These are phyloP conservation scores for Lachnellula arida DNA, from an alignment of 2,329 filamentous ascomycete species.

Conservation along the genomic window DNA sequence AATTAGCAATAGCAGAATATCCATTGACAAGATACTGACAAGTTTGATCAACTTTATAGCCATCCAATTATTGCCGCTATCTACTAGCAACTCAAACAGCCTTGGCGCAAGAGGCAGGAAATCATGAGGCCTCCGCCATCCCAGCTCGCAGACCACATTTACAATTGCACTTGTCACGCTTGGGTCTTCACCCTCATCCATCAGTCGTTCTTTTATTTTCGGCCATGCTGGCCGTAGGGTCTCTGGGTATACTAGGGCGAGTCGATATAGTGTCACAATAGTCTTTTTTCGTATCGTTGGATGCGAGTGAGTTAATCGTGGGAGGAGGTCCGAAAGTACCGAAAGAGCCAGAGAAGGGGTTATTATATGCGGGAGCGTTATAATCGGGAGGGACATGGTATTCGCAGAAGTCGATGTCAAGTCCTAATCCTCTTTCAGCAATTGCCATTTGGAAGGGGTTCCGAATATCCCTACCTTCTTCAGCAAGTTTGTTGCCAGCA, in stretches of 20 bases:
- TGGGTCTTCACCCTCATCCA: slow-evolving; percentile 84
- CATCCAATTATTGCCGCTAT: slow-evolving; percentile 98
- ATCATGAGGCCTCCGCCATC: slow-evolving; percentile 89
- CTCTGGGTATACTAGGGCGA: slow-evolving; percentile 95
- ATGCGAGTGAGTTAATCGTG: slow-evolving; percentile 80
- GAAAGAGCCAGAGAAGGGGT: slow-evolving; percentile 90
- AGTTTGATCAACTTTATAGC: slow-evolving; percentile 98
- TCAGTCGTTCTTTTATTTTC: slow-evolving; percentile 89
- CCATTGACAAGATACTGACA: slow-evolving; percentile 44
- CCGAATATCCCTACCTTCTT: slow-evolving; percentile 64
- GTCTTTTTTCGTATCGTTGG: slow-evolving; percentile 90
- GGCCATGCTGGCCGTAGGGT: slow-evolving; percentile 91
- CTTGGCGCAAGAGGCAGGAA: slow-evolving; percentile 88
- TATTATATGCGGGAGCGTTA: slow-evolving; percentile 89
- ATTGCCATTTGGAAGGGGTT: background rate
- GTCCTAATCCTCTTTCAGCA: slow-evolving; percentile 47
- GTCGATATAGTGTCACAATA: slow-evolving; percentile 85
- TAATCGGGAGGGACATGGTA: slow-evolving; percentile 79
- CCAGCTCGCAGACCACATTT: slow-evolving; percentile 93
- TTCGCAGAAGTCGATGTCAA: slow-evolving; percentile 67
- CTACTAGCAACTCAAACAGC: slow-evolving; percentile 86
- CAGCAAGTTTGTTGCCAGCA: slow-evolving; percentile 92
- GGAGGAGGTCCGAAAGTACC: slow-evolving; percentile 78
- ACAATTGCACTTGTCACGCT: slow-evolving; percentile 95
- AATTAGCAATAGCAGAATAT: background rate